phyloP scores from a whole-genome alignment of 768 basidiomycete genomes.

The Serendipita indica region DNA sequence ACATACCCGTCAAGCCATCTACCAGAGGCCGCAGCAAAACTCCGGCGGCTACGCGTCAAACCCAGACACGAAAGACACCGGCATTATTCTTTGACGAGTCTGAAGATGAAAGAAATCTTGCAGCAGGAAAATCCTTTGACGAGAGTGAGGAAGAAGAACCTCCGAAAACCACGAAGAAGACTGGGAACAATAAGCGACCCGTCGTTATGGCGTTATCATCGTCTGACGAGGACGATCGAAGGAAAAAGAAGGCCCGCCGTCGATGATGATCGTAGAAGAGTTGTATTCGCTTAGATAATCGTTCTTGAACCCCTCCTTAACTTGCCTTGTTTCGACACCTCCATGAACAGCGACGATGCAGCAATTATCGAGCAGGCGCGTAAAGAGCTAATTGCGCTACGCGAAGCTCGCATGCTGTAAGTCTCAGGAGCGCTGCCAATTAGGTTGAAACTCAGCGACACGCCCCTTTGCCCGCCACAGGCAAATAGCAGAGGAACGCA shows the following conservation, averaged over 20 bases:
- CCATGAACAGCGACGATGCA: neutral
- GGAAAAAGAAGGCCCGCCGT: neutral
- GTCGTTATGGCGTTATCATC: neutral
- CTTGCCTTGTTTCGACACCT: neutral
- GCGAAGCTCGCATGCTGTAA: neutral
- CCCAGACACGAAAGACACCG: too few species aligned
- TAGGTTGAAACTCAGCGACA: slow-evolving; percentile 8
- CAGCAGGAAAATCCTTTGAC: neutral
- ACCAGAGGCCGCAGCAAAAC: too few species aligned
- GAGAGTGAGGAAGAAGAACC: neutral
- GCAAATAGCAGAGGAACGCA: neutral
- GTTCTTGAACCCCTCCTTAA: neutral
- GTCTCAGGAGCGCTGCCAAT: neutral
- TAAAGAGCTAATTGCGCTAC: slow-evolving; percentile 1
- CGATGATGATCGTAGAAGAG: too few species aligned
- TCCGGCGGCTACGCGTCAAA: too few species aligned
- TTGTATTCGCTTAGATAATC: neutral
- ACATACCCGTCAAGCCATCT: too few species aligned
- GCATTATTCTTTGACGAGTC: too few species aligned
- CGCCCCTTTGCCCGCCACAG: neutral
- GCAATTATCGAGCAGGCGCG: neutral
- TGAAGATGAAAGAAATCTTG: neutral
- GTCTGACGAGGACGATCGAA: neutral
- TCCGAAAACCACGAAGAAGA: neutral
- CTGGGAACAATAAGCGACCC: neutral